Conservation (phyloP, 441 rosid species). For the Jatropha multifida region DNA sequence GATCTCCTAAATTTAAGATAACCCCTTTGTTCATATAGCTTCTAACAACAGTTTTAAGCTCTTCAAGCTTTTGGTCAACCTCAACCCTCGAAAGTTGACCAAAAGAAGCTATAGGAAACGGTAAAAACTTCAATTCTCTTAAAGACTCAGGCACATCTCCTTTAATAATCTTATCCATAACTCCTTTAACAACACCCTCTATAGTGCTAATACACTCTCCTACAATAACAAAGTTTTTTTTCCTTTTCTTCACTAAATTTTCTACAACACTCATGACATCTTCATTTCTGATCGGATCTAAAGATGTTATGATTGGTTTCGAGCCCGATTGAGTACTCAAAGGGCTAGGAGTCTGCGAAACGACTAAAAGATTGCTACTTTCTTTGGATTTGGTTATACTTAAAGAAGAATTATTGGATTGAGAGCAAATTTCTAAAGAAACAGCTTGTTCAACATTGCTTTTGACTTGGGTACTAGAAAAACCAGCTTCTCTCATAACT, state of each 20-base stretch:
- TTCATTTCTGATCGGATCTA: constrained; percentile 38
- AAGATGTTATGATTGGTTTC: constrained; percentile 13
- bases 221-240: constrained; percentile 46
- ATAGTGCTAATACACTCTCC: constrained; percentile 45
- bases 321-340: constrained; percentile 9
- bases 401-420: constrained; percentile 22
- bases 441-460: constrained; percentile 62
- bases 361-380: constrained; percentile 13
- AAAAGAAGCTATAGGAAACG: constrained; percentile 42
- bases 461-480: constrained; percentile 69
- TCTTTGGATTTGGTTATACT: constrained; percentile 45
- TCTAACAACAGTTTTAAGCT: constrained; percentile 42
- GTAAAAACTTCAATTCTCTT: constrained; percentile 50
- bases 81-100: constrained; percentile 45
- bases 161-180: constrained; percentile 43
- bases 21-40: constrained; percentile 43
- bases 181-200: constrained; percentile 51
- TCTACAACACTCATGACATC: constrained; percentile 46
- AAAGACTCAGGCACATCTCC: constrained; percentile 59
- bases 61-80: constrained; percentile 51
- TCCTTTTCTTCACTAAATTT: constrained; percentile 38
- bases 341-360: constrained; percentile 15
- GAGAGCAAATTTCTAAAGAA: constrained; percentile 47
- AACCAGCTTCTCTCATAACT: constrained; percentile 85
- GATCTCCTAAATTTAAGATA: constrained; percentile 63